phyloP scores from a whole-genome alignment of 1,284 basidiomycete species.

The Vanrija pseudolonga region DNA sequence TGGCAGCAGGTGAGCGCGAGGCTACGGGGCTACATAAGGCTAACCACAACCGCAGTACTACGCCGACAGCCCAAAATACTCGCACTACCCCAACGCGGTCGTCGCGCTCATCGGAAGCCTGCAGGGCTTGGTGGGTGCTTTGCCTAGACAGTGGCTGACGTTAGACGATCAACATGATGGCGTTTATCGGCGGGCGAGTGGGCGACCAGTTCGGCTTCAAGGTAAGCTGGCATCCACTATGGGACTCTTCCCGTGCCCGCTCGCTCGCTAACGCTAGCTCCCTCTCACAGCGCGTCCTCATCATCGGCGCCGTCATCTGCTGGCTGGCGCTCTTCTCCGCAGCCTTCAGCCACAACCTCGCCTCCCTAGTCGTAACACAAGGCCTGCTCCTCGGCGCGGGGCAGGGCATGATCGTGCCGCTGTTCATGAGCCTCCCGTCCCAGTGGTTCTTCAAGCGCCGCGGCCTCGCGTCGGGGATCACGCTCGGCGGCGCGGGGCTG shows the following conservation, averaged over 20 bases:
- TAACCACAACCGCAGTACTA: constrained; percentile 20
- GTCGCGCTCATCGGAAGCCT: constrained; percentile 15
- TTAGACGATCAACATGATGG: background rate
- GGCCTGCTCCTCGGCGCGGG: constrained; percentile 32
- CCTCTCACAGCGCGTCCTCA: constrained; percentile 19
- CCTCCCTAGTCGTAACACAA: constrained; percentile 12
- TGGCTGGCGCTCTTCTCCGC: constrained; percentile 25
- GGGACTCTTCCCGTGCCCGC: too few species aligned
- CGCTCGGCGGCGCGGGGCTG: constrained; percentile 37
- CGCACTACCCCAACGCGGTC: constrained; percentile 16
- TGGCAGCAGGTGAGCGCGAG: constrained; percentile 24
- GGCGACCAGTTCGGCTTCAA: constrained; percentile 28
- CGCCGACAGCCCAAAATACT: constrained; percentile 14
- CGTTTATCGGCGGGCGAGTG: constrained; percentile 10
- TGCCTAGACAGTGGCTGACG: background rate
- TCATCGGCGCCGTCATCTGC: constrained; percentile 16
- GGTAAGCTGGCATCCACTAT: constrained; percentile 7
- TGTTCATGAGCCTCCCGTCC: constrained; percentile 40
- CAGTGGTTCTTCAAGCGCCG: constrained; percentile 41
- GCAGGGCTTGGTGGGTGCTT: constrained; percentile 5
- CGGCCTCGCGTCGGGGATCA: constrained; percentile 34
- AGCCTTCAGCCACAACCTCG: constrained; percentile 5
- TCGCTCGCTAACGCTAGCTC: background rate
- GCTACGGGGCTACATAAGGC: background rate
- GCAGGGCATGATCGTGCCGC: constrained; percentile 29